These are phyloP conservation scores for Falciphora oryzae DNA, from an alignment of 2,329 filamentous ascomycete genomes.

Conservation along the genomic window DNA sequence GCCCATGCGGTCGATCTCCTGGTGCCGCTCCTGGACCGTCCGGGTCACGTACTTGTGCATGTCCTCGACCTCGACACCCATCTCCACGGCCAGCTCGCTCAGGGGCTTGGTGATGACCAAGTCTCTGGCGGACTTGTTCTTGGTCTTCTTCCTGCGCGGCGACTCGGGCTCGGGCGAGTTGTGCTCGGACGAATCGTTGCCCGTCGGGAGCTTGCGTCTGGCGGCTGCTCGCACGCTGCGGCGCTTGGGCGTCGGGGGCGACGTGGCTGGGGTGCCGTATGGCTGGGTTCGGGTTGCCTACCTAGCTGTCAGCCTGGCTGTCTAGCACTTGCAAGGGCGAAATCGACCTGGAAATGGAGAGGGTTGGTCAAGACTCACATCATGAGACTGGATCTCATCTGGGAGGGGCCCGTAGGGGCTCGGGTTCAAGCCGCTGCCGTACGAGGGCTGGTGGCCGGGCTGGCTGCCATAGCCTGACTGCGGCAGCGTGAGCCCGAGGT, in stretches of 20 bases:
- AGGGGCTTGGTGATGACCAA: conserved; percentile 59
- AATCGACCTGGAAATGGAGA: not conserved
- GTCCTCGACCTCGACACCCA: conserved; percentile 57
- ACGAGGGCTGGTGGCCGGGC: not conserved
- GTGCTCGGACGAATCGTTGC: conserved; percentile 24
- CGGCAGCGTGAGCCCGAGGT: not conserved
- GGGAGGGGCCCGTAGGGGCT: not conserved
- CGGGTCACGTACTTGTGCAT: conserved; percentile 78
- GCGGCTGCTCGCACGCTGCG: conserved; percentile 1
- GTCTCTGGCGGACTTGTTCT: conserved; percentile 30
- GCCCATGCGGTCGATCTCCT: conserved; percentile 54
- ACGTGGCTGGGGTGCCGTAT: conserved; percentile 47
- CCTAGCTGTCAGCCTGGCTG: not conserved
- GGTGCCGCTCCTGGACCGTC: conserved; percentile 55
- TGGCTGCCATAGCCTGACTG: conserved; percentile 19
- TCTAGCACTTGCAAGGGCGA: not conserved
- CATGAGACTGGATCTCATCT: not conserved
- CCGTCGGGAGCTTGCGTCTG: conserved; percentile 11
- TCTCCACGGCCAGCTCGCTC: conserved; percentile 62
- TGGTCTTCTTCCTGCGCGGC: conserved; percentile 32
- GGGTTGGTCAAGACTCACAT: not conserved
- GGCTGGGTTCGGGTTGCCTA: conserved; percentile 20
- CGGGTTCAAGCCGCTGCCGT: not conserved
- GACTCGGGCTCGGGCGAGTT: conserved; percentile 32
- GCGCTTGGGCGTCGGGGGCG: conserved; percentile 38